Conservation (phyloP, 2,329 filamentous ascomycete species). For the Botrytis tulipae region DNA sequence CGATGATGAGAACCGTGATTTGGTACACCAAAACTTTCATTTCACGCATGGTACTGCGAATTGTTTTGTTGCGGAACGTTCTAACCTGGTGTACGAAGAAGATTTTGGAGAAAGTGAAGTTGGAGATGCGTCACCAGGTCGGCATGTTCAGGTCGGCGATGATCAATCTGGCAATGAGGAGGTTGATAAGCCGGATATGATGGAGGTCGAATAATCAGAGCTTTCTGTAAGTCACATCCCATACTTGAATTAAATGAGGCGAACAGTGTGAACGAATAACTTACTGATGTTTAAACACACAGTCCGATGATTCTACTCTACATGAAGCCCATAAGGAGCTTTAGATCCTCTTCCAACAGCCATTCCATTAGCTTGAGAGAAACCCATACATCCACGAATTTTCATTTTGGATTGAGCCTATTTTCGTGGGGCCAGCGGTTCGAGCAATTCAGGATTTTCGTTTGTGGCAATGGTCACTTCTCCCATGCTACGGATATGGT, state of each 20-base stretch:
- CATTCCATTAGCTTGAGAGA: not conserved
- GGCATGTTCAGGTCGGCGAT: not conserved
- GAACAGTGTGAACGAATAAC: not conserved
- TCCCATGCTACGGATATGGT: not conserved
- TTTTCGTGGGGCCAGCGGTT: not conserved
- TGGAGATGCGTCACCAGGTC: not conserved
- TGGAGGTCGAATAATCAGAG: not conserved
- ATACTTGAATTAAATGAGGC: not conserved
- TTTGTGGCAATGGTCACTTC: not conserved
- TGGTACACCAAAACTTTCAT: not conserved
- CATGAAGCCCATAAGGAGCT: not conserved
- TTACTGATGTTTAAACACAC: not conserved
- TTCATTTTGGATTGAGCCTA: not conserved
- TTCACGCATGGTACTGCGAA: not conserved
- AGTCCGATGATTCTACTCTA: not conserved
- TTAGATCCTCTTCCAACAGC: not conserved
- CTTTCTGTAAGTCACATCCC: not conserved
- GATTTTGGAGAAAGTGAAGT: not conserved
- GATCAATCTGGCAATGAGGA: not conserved
- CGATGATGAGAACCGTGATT: not conserved
- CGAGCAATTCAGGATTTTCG: not conserved
- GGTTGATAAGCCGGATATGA: not conserved
- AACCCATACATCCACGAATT: not conserved
- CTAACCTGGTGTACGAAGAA: not conserved
- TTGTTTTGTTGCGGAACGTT: not conserved